Conservation (phyloP, 257 asterid genomes). For the Solanum okadae region DNA sequence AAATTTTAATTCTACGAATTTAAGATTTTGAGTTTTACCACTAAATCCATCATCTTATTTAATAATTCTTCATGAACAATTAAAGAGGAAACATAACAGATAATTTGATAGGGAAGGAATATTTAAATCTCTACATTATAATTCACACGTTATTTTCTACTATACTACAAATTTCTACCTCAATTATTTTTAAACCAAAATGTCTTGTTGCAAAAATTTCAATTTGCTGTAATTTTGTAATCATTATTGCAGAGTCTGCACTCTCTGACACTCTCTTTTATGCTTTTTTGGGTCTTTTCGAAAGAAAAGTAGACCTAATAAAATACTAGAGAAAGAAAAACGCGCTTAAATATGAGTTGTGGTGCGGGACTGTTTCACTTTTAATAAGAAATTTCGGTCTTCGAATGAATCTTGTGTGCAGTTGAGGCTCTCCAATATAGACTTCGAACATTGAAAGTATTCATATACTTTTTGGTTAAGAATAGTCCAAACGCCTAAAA, state of each 20-base stretch:
- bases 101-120: background rate
- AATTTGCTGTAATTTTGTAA: background rate
- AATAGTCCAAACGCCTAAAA: background rate
- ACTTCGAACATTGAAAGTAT: too few species aligned
- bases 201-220: background rate
- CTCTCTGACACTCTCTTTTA: background rate
- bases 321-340: background rate
- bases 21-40: background rate
- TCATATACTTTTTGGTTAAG: background rate
- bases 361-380: too few species aligned
- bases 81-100: too few species aligned
- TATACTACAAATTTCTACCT: background rate
- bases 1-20: background rate
- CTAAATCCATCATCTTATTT: background rate
- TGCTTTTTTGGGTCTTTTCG: background rate
- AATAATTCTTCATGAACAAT: too few species aligned
- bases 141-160: background rate
- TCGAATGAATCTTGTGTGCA: too few species aligned
- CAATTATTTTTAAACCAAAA: background rate
- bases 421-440: too few species aligned
- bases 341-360: background rate
- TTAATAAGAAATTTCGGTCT: fast-evolving
- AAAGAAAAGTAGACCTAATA: background rate
- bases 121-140: too few species aligned
- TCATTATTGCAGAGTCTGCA: background rate